These are phyloP conservation scores for Mycena leptocephala DNA, from an alignment of 768 basidiomycete genomes.

Conservation along the genomic window DNA sequence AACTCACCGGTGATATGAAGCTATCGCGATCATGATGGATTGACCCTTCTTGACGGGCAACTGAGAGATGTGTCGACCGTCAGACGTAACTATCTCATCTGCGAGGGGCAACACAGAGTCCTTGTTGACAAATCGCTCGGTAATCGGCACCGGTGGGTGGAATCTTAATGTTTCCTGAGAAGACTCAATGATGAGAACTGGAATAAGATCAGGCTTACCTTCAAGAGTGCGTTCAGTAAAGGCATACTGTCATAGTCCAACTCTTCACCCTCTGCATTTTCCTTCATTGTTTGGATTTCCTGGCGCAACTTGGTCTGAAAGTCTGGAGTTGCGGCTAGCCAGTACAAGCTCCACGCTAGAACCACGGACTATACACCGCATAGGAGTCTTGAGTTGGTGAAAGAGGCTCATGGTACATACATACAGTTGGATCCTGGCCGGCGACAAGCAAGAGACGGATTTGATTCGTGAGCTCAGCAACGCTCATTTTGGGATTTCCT, in stretches of 20 bases:
- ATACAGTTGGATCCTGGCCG: constrained; percentile 25
- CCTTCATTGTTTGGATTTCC: not conserved
- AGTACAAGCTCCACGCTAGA: not conserved
- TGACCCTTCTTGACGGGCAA: constrained; percentile 9
- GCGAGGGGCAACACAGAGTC: constrained; percentile 4
- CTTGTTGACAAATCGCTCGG: not conserved
- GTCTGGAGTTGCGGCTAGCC: not conserved
- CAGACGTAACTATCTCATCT: not conserved
- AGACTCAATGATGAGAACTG: not conserved
- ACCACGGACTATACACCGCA: not conserved
- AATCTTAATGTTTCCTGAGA: not conserved
- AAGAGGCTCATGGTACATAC: constrained; percentile 25
- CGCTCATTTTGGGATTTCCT: constrained; percentile 25
- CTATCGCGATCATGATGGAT: not conserved
- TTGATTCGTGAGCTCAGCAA: constrained; percentile 19
- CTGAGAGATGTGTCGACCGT: not conserved
- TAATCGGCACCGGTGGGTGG: not conserved
- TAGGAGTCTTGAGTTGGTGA: not conserved
- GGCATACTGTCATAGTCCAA: not conserved
- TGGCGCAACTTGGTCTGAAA: not conserved
- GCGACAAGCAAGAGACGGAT: constrained; percentile 22
- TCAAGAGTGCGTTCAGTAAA: not conserved
- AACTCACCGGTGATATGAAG: not conserved
- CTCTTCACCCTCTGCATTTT: not conserved
- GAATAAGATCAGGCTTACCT: not conserved